Conservation (phyloP, 2,329 filamentous ascomycete genomes). For the Fusarium tricinctum region DNA sequence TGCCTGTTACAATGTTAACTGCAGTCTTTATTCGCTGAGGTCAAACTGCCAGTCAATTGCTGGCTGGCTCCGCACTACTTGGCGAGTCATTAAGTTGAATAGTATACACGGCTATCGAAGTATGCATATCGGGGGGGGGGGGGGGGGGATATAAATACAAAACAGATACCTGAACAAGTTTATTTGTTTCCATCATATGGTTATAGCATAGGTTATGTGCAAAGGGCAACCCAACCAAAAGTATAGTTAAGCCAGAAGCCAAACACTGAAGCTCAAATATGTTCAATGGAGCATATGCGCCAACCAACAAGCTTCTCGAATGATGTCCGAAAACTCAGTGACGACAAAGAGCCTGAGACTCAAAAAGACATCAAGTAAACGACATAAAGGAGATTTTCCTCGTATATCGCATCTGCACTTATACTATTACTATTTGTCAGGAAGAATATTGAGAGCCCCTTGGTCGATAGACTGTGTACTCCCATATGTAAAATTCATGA, state of each 20-base stretch:
- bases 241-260: no score
- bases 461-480: no score
- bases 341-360: no score
- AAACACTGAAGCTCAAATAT: not conserved
- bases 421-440: no score
- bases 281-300: not conserved
- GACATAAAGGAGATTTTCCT: no score
- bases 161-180: not conserved
- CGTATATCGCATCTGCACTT: no score
- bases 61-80: slow-evolving; percentile 37
- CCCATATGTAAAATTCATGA: no score
- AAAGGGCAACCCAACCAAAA: not conserved
- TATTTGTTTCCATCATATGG: not conserved
- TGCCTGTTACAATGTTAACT: slow-evolving; percentile 7
- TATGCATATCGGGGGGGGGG: not conserved
- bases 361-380: no score
- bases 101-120: not conserved
- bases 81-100: not conserved
- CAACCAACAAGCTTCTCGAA: not conserved
- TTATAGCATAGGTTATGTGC: no score
- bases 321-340: not conserved
- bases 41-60: slow-evolving; percentile 4
- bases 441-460: no score
- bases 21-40: slow-evolving; percentile 38
- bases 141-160: not conserved